Conservation (phyloP, 1,284 basidiomycete species). For the Sporisorium graminicola region DNA sequence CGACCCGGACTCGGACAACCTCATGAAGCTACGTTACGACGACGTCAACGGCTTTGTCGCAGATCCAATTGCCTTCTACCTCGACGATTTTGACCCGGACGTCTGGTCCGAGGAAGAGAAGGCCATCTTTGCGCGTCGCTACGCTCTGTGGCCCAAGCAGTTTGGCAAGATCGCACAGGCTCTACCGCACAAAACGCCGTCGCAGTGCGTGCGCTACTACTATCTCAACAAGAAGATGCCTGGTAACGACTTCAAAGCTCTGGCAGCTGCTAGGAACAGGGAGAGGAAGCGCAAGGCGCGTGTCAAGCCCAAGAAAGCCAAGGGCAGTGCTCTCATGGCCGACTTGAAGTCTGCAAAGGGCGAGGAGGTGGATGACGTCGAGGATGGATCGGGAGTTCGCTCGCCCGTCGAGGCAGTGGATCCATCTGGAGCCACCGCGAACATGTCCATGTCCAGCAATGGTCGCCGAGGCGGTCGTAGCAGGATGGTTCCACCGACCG, state of each 20-base stretch:
- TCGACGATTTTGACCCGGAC: constrained; percentile 64
- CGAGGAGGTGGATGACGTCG: constrained; percentile 66
- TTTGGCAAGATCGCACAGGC: constrained; percentile 86
- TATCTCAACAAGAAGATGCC: constrained; percentile 88
- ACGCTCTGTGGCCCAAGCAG: constrained; percentile 88
- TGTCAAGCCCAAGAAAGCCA: constrained; percentile 68
- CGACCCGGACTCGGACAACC: constrained; percentile 74
- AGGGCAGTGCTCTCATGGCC: constrained; percentile 69
- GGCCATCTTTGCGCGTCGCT: constrained; percentile 82
- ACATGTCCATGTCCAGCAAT: constrained; percentile 11
- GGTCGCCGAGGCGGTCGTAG: constrained; percentile 29
- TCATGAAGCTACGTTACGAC: constrained; percentile 76
- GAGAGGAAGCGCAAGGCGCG: constrained; percentile 66
- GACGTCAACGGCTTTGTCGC: constrained; percentile 86
- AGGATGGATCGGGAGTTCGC: constrained; percentile 42
- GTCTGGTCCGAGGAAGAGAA: constrained; percentile 89
- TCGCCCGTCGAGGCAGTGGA: constrained; percentile 43
- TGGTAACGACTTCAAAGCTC: constrained; percentile 66
- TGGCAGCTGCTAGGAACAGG: constrained; percentile 61
- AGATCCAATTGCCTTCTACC: constrained; percentile 79
- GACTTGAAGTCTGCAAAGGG: constrained; percentile 65
- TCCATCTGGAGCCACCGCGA: constrained; percentile 10
- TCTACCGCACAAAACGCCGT: constrained; percentile 85
- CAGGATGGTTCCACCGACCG: constrained; percentile 10
- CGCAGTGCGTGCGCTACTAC: constrained; percentile 93